These are phyloP conservation scores for Neurospora sp. DNA, from an alignment of 2,329 filamentous ascomycete species.

Conservation along the genomic window DNA sequence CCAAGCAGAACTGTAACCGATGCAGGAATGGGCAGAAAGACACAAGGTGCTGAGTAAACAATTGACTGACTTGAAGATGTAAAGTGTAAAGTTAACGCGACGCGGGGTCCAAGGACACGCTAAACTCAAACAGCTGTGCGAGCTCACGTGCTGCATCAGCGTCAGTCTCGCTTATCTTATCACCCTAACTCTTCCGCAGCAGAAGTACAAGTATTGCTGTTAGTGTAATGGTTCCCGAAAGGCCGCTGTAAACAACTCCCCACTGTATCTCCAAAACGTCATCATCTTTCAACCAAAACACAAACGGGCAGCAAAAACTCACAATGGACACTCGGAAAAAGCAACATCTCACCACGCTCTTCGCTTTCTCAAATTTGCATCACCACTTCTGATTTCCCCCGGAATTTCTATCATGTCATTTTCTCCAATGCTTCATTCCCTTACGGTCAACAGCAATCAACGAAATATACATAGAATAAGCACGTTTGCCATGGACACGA, in stretches of 20 bases:
- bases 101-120: background rate
- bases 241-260: background rate
- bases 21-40: background rate
- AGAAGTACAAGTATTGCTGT: background rate
- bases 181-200: background rate
- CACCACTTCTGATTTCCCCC: background rate
- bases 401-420: accelerated
- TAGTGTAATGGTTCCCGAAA: background rate
- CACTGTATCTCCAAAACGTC: background rate
- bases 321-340: background rate
- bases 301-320: background rate
- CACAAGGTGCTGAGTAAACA: background rate
- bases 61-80: background rate
- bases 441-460: no score
- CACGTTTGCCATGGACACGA: no score
- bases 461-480: no score
- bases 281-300: background rate
- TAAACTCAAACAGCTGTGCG: background rate
- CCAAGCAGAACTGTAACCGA: background rate
- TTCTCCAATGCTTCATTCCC: no score
- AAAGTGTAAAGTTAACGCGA: background rate
- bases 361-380: background rate
- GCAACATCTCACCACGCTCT: background rate
- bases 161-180: background rate
- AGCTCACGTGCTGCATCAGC: background rate